Evolutionary conservation across 2,329 filamentous ascomycete species (phyloP).

Genomic region (Lecanicillium sp.): DNA sequence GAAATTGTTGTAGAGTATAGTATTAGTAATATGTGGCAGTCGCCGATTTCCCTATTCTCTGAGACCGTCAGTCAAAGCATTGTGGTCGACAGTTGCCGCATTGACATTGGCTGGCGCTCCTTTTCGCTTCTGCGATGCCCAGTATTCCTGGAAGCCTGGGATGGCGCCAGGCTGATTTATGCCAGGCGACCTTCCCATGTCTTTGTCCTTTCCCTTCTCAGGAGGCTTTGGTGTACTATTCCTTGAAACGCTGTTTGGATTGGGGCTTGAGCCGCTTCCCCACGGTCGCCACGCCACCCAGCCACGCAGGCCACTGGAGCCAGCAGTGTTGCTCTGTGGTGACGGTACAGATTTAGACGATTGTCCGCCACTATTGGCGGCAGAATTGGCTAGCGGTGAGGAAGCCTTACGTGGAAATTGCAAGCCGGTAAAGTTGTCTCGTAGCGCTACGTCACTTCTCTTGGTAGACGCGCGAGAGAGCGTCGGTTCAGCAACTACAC

Average conservation of each 20-base stretch:
- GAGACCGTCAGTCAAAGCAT: constrained; percentile 53
- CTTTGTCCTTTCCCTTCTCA: constrained; percentile 20
- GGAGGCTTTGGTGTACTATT: constrained; percentile 5
- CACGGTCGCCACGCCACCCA: constrained; percentile 43
- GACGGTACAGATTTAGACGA: constrained; percentile 13
- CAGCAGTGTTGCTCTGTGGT: constrained; percentile 14
- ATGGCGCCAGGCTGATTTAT: constrained; percentile 74
- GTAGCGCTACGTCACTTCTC: constrained; percentile 46
- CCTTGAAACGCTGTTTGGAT: constrained; percentile 2
- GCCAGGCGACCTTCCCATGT: constrained; percentile 50
- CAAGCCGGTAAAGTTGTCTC: constrained; percentile 42
- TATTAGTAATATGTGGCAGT: too few relatives aligned
- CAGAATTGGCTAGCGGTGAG: constrained; percentile 16
- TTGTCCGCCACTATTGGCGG: constrained; percentile 18
- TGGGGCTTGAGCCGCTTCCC: constrained; percentile 18
- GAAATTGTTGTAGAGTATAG: too few relatives aligned
- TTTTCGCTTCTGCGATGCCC: constrained; percentile 40
- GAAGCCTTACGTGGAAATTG: constrained; percentile 25
- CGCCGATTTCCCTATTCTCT: constrained; percentile 15
- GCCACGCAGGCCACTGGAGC: constrained; percentile 26
- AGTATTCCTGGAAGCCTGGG: constrained; percentile 58
- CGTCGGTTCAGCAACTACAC: constrained; percentile 52
- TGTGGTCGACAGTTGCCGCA: constrained; percentile 48
- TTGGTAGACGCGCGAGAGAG: constrained; percentile 36
- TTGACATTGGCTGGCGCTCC: constrained; percentile 48